These are phyloP conservation scores for Atkinsonella texensis DNA, from an alignment of 2,329 filamentous ascomycete species.

Conservation along the genomic window DNA sequence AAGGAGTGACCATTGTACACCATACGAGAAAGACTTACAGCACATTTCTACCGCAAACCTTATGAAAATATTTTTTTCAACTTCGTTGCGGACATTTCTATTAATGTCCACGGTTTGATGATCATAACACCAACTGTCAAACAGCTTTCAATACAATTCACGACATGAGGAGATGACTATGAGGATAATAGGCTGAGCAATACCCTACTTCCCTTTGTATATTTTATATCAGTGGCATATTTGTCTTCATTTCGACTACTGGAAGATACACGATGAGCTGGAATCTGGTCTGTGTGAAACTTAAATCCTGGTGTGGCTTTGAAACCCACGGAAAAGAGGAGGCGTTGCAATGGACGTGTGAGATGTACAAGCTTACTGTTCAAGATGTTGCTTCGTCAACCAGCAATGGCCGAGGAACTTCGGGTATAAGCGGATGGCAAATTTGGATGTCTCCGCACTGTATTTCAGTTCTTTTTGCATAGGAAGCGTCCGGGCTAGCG, in stretches of 20 bases:
- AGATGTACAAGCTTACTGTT: neutral
- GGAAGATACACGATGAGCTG: conserved; percentile 1
- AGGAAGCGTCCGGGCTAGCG: conserved; percentile 1
- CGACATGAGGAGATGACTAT: conserved; percentile 10
- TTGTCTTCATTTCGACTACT: neutral
- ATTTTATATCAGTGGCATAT: conserved; percentile 1
- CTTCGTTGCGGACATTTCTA: neutral
- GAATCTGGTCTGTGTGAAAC: neutral
- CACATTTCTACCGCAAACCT: neutral
- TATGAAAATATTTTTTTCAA: neutral
- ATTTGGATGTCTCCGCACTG: neutral
- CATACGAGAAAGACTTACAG: neutral
- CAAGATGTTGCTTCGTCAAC: neutral
- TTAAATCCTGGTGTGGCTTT: neutral
- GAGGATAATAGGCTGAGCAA: conserved; percentile 6
- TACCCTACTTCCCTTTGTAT: conserved; percentile 9
- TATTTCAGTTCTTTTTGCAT: conserved; percentile 5
- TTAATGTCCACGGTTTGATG: neutral
- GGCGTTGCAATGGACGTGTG: neutral
- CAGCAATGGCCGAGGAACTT: neutral
- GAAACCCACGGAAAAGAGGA: neutral
- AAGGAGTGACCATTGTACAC: neutral
- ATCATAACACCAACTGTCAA: conserved; percentile 8
- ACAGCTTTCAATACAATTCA: conserved; percentile 7
- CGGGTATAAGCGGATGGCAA: neutral